Evolutionary conservation across 2,329 filamentous ascomycete genomes (phyloP), one percentile per base, ranked within the genome.

Genomic region (Microsporum audouinii): DNA sequence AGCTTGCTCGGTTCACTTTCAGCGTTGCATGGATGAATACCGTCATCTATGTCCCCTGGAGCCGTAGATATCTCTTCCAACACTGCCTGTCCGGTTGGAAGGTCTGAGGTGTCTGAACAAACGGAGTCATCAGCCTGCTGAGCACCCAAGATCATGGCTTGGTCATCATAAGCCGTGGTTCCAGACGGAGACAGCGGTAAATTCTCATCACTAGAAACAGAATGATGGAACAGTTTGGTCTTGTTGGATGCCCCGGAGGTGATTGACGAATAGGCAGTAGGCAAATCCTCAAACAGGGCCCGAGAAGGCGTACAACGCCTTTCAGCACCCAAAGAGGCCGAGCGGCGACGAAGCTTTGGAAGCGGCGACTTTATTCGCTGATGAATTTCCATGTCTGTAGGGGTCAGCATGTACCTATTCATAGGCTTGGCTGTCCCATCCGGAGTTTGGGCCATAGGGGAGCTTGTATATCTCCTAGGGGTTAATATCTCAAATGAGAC

Each of bases 401-500:
- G 59, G 33, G 31, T 41, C 56, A 31, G 23, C 33, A 47, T 31
- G 6, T 34, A 27, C 23, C 23, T 17, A 8, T 45, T 45, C 29
- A 6, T 17, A 31, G 34, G 39, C 10, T 27, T 34, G 17, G 4
- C 31, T 8, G 17, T 51, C 23, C 23, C 41, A 38, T 17, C 47
- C n/a, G 43, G 10, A 39, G 3, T 31, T 58, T 29, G 55, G 23
- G 51, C 57, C 34, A 27, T 34, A 38, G 29, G 47, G 56, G 33
- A 43, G 17, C 43, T 58, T 5, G 57, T 57, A 43, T 45, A 41
- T 59, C 45, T 60, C 5, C 38, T 49, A 51, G 63, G 65, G 23
- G 47, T 64, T 6, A 66, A 51, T 34, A 66, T 66, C 51, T 66
- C 65, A 62, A 66, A 66, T 3, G 60, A 61, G 14, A 66, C 62